These are phyloP conservation scores for Rhynchosporium graminicola DNA, from an alignment of 2,329 filamentous ascomycete species.

Conservation along the genomic window DNA sequence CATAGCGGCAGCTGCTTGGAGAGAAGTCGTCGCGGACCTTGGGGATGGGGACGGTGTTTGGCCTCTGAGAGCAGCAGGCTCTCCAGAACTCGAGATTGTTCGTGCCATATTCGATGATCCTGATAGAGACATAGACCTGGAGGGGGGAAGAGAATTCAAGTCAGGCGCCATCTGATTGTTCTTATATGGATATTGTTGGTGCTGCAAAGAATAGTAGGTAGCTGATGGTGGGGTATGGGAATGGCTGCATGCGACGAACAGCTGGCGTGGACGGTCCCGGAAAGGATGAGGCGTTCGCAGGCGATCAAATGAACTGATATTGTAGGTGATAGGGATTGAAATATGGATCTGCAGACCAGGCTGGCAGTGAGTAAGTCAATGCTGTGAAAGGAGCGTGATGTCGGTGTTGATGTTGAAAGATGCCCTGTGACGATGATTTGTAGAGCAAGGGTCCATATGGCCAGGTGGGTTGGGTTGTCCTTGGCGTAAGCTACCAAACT, in stretches of 20 bases:
- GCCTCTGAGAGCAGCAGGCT: constrained; percentile 38
- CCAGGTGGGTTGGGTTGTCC: neutral
- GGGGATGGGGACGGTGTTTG: constrained; percentile 62
- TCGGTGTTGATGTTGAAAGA: neutral
- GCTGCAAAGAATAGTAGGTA: constrained; percentile 7
- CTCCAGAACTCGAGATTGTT: constrained; percentile 43
- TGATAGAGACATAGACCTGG: constrained; percentile 40
- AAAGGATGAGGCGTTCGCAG: neutral
- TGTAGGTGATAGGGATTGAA: neutral
- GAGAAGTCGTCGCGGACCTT: constrained; percentile 66
- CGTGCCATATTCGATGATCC: constrained; percentile 43
- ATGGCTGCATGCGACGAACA: neutral
- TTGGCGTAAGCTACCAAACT: neutral
- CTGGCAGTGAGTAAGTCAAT: constrained; percentile 7
- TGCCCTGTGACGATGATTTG: constrained; percentile 7
- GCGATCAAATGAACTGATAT: constrained; percentile 8
- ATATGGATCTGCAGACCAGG: neutral
- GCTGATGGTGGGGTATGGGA: constrained; percentile 14
- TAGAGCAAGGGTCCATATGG: neutral
- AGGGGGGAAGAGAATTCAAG: constrained; percentile 59
- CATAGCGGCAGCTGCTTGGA: constrained; percentile 75
- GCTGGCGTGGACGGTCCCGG: constrained; percentile 9
- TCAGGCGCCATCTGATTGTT: constrained; percentile 46
- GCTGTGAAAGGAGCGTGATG: constrained; percentile 1
- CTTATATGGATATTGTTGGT: constrained; percentile 20